Evolutionary conservation across 2,329 filamentous ascomycete species (phyloP).

Genomic region (Chalara sp.): DNA sequence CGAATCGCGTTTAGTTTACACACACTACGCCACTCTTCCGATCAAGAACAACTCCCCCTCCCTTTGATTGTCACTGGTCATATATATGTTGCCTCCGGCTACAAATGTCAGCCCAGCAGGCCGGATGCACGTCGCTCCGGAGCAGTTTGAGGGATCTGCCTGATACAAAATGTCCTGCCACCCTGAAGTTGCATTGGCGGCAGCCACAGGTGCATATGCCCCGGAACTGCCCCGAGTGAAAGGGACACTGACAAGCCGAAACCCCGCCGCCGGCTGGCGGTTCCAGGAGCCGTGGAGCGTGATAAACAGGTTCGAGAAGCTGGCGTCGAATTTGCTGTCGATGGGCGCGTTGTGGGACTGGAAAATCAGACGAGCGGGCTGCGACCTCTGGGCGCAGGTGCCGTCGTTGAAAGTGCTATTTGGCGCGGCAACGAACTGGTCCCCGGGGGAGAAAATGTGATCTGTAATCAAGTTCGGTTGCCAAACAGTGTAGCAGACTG

Average conservation of each 20-base stretch:
- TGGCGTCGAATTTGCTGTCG: conserved; percentile 59
- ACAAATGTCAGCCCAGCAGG: conserved; percentile 13
- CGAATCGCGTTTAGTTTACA: too few species aligned
- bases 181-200: neutral
- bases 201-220: conserved; percentile 3
- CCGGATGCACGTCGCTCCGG: conserved; percentile 11
- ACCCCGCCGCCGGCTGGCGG: conserved; percentile 5
- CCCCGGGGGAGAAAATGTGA: conserved; percentile 36
- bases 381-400: conserved; percentile 35
- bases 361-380: conserved; percentile 51
- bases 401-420: conserved; percentile 35
- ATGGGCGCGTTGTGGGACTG: conserved; percentile 64
- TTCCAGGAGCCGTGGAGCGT: conserved; percentile 34
- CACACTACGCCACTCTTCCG: conserved; percentile 1
- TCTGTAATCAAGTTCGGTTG: conserved; percentile 39
- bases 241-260: conserved; percentile 6
- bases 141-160: conserved; percentile 11
- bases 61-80: conserved; percentile 12
- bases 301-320: conserved; percentile 55
- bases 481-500: conserved; percentile 63
- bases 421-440: conserved; percentile 40
- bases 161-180: conserved; percentile 8
- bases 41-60: conserved; percentile 14
- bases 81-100: conserved; percentile 8
- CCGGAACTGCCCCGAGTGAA: conserved; percentile 6